Evolutionary conservation across 306 rosid species (phyloP), one percentile per base, ranked within the genome.

Genomic region (Astragalus glycyphyllos): DNA sequence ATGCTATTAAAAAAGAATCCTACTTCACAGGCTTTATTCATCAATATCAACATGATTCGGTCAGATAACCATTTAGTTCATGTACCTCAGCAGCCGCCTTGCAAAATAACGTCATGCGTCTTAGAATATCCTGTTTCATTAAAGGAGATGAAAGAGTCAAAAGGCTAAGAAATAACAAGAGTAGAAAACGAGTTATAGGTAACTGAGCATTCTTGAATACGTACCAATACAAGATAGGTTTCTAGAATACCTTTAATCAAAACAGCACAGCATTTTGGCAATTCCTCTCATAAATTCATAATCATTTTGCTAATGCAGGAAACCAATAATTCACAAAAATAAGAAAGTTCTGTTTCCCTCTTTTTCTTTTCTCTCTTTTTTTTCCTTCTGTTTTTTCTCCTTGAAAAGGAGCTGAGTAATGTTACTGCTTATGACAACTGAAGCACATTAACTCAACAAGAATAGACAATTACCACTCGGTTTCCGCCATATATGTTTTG

Each of bases 61-160:
- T 69, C 32, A 45, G 38, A 56, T 47, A 75, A 68, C 42, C 58
- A 68, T 59, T 56, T 31, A 48, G 77, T 68, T 60, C 57, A 60
- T 47, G 68, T 87, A 94, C 97, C 92, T 94, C 97, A 79, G 80
- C 89, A 55, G 96, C 96, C 37, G 89, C 99, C 87, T 80, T 94
- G 95, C 99, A 94, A 81, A 94, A 89, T 71, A 94, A 80, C 73
- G 59, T 77, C 97, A 94, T 87, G 68, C 99, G 96, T 79, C 82
- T 94, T 50, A 94, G 82, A 82, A 91, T 74, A 71, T 94, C 99
- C 99, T 94, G 92, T 83, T 76, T 49, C 79, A 86, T 74, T 77
- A 59, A 81, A 78, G 48, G 47, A 29, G 57, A 85, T 8, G 31
- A 55, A 50, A 77, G 68, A 58, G 59, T 72, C 62, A 81, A 29